A percentile compares a stretch with the other conserved stretches of the same genome.
Conservation (phyloP, 495 filamentous ascomycete species). For the Penicillium canescens region DNA sequence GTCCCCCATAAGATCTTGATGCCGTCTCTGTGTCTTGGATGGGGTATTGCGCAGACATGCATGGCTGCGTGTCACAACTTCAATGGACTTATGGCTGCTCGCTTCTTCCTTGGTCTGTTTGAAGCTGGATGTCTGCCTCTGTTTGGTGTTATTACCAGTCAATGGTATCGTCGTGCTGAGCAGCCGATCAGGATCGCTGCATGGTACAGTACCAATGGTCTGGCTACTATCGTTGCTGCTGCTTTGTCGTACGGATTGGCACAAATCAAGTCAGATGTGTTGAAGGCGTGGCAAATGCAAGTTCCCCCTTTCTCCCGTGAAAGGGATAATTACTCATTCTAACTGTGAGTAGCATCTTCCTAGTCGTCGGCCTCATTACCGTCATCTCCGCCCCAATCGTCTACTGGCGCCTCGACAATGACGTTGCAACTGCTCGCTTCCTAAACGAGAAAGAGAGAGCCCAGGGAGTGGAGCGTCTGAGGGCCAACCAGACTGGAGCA, state of each 20-base stretch:
- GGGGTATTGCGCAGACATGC: conserved; percentile 47
- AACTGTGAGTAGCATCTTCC: conserved; percentile 33
- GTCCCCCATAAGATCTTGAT: conserved; percentile 66
- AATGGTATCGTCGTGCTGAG: conserved; percentile 52
- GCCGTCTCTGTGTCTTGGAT: conserved; percentile 56
- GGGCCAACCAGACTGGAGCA: conserved; percentile 62
- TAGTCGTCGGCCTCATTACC: conserved; percentile 52
- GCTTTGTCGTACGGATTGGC: conserved; percentile 52
- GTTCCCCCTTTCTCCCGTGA: background rate
- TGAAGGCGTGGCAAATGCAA: conserved; percentile 65
- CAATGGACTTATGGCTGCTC: conserved; percentile 41
- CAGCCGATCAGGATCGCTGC: conserved; percentile 51
- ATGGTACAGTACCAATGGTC: conserved; percentile 52
- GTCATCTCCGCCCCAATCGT: conserved; percentile 42
- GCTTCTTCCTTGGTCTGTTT: conserved; percentile 50
- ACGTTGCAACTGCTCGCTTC: conserved; percentile 57
- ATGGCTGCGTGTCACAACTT: conserved; percentile 50
- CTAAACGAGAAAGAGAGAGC: conserved; percentile 57
- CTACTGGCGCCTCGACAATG: conserved; percentile 48
- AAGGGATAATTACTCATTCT: background rate
- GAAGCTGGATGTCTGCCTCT: conserved; percentile 61
- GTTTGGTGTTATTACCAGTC: conserved; percentile 52
- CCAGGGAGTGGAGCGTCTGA: conserved; percentile 61
- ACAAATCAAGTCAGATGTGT: conserved; percentile 49
- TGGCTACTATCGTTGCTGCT: conserved; percentile 49